Conservation (phyloP, 208 protist species). For the Trypanosomatidae sp. region DNA sequence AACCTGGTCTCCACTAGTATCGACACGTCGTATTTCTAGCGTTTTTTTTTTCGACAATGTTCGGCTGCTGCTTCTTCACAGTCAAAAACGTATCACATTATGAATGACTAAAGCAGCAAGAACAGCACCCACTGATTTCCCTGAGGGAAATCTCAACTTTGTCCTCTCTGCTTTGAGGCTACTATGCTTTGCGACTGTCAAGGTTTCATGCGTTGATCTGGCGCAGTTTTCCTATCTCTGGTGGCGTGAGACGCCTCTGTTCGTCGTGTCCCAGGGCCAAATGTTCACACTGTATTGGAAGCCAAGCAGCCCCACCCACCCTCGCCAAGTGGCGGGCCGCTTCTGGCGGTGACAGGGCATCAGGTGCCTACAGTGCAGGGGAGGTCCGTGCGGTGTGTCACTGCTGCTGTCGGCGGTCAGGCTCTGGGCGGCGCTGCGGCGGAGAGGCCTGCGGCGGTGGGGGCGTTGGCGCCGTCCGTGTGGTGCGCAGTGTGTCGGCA, state of each 20-base stretch:
- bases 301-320: not conserved
- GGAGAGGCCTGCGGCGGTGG: not conserved
- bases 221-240: not conserved
- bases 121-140: not conserved
- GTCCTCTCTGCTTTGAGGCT: too few species aligned
- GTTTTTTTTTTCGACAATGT: slow-evolving; percentile 11
- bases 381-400: not conserved
- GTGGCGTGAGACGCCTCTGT: not conserved
- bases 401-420: not conserved
- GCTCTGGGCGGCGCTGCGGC: not conserved
- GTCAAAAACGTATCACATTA: not conserved
- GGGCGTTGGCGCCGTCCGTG: too few species aligned
- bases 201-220: not conserved
- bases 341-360: not conserved
- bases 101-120: not conserved
- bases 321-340: not conserved
- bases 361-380: not conserved
- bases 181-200: not conserved
- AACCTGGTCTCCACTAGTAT: slow-evolving; percentile 26
- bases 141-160: not conserved
- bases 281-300: not conserved
- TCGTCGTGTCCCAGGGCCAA: not conserved
- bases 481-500: not conserved
- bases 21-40: slow-evolving; percentile 21
- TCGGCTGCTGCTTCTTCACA: not conserved